phyloP scores from a whole-genome alignment of 129 eudicot genomes.

The Flaveria brownii region DNA sequence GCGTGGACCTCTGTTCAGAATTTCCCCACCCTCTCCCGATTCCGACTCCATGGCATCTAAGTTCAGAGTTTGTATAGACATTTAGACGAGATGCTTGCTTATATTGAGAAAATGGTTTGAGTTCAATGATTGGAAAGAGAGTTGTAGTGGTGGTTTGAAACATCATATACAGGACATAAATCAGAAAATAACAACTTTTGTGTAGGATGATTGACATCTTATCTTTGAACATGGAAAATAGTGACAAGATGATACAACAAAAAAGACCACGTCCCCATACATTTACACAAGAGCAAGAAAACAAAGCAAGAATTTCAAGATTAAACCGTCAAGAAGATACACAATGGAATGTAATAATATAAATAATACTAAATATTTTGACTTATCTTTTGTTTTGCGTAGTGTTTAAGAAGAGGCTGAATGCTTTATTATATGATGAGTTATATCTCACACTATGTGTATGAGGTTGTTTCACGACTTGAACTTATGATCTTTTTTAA shows the following conservation, averaged over 20 bases:
- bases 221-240: background rate
- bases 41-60: background rate
- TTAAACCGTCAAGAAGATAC: background rate
- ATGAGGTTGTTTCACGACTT: too few species aligned
- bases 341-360: background rate
- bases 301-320: background rate
- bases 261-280: background rate
- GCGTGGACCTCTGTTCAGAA: too few species aligned
- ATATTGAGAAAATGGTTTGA: background rate
- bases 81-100: background rate
- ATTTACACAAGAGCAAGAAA: background rate
- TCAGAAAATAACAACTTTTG: slow-evolving; percentile 13
- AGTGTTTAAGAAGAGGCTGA: too few species aligned
- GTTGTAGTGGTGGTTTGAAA: background rate
- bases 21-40: too few species aligned
- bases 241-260: slow-evolving; percentile 2
- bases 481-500: too few species aligned
- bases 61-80: background rate
- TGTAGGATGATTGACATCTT: background rate
- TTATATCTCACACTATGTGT: too few species aligned
- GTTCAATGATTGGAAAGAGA: background rate
- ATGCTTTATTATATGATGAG: too few species aligned
- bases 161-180: background rate
- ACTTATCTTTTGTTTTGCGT: too few species aligned
- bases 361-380: too few species aligned